phyloP scores from a whole-genome alignment of 257 asterid species.

The Leptodermis oblonga region DNA sequence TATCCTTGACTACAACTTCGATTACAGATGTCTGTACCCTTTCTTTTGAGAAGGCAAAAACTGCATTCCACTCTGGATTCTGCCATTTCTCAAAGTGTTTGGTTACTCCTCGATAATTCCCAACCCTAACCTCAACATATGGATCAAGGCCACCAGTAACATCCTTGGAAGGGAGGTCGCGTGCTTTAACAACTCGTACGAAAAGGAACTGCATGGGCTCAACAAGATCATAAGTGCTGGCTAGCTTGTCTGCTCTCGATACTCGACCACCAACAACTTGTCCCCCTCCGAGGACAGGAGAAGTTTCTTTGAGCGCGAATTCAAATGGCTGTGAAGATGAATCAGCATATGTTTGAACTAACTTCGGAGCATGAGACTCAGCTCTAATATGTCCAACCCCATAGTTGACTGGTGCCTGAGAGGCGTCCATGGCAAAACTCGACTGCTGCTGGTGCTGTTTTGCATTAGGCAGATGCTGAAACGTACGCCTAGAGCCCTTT shows the following conservation, averaged over 20 bases:
- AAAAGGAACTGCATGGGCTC: conserved; percentile 93
- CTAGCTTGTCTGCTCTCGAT: conserved; percentile 42
- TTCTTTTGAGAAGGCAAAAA: conserved; percentile 74
- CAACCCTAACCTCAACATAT: conserved; percentile 78
- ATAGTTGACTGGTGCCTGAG: conserved; percentile 30
- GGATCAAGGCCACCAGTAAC: conserved; percentile 79
- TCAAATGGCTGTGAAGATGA: conserved; percentile 56
- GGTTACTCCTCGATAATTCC: conserved; percentile 85
- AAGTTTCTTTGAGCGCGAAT: conserved; percentile 66
- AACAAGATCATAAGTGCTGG: conserved; percentile 75
- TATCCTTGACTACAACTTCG: conserved; percentile 67
- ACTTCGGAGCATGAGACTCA: conserved; percentile 43
- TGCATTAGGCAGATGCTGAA: conserved; percentile 47
- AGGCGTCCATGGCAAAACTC: conserved; percentile 18
- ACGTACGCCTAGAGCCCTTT: conserved; percentile 39
- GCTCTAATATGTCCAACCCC: conserved; percentile 53
- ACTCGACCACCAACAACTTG: conserved; percentile 66
- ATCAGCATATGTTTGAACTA: conserved; percentile 35
- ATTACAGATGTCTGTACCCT: conserved; percentile 67
- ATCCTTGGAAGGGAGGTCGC: conserved; percentile 68
- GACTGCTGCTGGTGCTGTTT: conserved; percentile 34
- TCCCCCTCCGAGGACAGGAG: conserved; percentile 88
- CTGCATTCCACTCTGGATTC: conserved; percentile 80
- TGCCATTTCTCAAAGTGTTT: conserved; percentile 65
- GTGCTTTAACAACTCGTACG: conserved; percentile 79